Conservation (phyloP, 2,329 filamentous ascomycete species). For the Pleoardoris graminearum region DNA sequence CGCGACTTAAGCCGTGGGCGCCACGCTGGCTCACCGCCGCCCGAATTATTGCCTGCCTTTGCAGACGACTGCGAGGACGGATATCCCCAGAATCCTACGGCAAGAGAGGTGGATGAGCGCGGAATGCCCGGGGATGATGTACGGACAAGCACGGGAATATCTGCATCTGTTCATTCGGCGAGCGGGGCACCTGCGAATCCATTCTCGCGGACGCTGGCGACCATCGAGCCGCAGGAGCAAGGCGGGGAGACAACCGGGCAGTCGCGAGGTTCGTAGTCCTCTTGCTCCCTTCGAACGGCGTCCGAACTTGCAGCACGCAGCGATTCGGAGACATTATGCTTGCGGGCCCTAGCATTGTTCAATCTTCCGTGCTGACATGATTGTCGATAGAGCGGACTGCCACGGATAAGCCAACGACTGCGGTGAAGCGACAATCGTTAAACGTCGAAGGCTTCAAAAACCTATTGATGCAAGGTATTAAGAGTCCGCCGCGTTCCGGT, state of each 20-base stretch:
- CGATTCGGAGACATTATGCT: background rate
- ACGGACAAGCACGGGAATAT: constrained; percentile 19
- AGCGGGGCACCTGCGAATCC: constrained; percentile 40
- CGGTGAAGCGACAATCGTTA: constrained; percentile 53
- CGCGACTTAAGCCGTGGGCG: constrained; percentile 18
- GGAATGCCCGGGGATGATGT: constrained; percentile 30
- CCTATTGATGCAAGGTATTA: constrained; percentile 73
- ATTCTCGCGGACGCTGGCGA: constrained; percentile 45
- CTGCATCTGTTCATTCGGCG: constrained; percentile 18
- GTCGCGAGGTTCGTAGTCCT: constrained; percentile 16
- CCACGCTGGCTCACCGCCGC: constrained; percentile 23
- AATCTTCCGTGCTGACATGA: constrained; percentile 4
- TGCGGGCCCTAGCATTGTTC: no score
- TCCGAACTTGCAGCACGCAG: background rate
- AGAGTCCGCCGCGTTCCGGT: constrained; percentile 44
- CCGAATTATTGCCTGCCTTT: constrained; percentile 21
- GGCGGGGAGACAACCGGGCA: constrained; percentile 20
- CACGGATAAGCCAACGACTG: constrained; percentile 27
- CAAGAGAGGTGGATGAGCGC: constrained; percentile 29
- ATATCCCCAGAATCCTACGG: constrained; percentile 16
- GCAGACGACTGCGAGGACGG: constrained; percentile 24
- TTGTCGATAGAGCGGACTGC: constrained; percentile 26
- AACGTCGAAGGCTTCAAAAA: constrained; percentile 80
- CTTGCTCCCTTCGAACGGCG: background rate
- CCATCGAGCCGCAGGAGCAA: constrained; percentile 37